A percentile compares a stretch with the other conserved stretches of the same genome.
phyloP scores from a whole-genome alignment of 176 grass and related monocot species.

The Hsuehochloa calcarea region DNA sequence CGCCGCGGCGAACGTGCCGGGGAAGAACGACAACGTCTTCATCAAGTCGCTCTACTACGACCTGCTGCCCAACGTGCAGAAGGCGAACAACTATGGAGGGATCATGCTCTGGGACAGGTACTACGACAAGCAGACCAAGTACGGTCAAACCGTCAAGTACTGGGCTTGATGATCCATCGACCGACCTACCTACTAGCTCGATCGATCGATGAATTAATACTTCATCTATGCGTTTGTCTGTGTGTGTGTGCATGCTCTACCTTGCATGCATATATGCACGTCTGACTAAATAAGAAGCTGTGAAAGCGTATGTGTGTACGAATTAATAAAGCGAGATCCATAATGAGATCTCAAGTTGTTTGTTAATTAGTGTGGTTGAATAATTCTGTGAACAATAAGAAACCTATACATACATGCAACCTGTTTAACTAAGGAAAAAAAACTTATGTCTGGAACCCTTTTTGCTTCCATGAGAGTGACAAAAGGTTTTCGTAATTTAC shows the following conservation, averaged over 20 bases:
- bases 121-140: conserved; percentile 7
- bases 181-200: no score
- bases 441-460: no score
- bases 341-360: neutral
- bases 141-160: conserved; percentile 8
- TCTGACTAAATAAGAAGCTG: neutral
- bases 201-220: no score
- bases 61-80: conserved; percentile 22
- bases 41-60: neutral
- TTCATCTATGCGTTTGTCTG: neutral
- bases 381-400: no score
- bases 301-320: neutral
- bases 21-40: neutral
- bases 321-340: neutral
- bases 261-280: neutral
- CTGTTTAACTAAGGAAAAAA: no score
- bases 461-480: no score
- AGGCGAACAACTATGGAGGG: conserved; percentile 22
- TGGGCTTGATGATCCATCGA: no score
- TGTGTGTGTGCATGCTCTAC: neutral
- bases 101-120: conserved; percentile 40
- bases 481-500: no score
- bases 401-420: no score
- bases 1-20: neutral
- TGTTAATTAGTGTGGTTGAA: no score